Evolutionary conservation across 345 rosid genomes (phyloP).

Genomic region (Brassica napus): Da-Ae NC_063445.1:16143001-16143500

Average conservation of each 20-base stretch:
- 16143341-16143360: not conserved
- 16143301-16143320: not conserved
- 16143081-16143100: constrained; percentile 76
- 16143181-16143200: constrained; percentile 46
- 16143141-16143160: constrained; percentile 78
- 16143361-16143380: constrained; percentile 56
- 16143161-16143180: constrained; percentile 87
- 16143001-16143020: constrained; percentile 4
- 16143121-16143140: constrained; percentile 81
- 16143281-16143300: not conserved
- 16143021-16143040: constrained; percentile 17
- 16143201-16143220: constrained; percentile 45
- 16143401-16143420: constrained; percentile 80
- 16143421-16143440: constrained; percentile 65
- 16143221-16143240: constrained; percentile 48
- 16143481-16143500: constrained; percentile 88
- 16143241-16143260: constrained; percentile 53
- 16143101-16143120: constrained; percentile 69
- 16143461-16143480: constrained; percentile 78
- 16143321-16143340: constrained; percentile 5
- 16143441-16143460: constrained; percentile 65
- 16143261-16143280: not conserved
- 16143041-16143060: not conserved
- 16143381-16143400: constrained; percentile 54
- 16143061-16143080: constrained; percentile 62